phyloP scores from a whole-genome alignment of 805 yeast genomes.

The Ogataea zsoltii region DNA sequence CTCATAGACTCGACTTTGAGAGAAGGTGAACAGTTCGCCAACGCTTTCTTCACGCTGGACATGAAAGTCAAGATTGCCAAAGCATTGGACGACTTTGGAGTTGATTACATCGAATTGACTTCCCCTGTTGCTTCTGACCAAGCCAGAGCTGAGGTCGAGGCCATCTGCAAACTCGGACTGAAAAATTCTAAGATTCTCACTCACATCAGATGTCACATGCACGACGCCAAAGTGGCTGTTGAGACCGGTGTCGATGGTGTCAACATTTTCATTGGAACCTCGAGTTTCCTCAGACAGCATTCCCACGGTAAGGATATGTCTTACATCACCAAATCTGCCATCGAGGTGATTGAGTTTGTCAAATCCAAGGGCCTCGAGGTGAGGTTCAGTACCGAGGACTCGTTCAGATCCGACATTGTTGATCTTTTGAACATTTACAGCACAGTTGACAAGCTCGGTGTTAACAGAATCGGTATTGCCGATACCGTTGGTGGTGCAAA shows the following conservation, averaged over 20 bases:
- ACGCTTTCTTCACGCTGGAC: slow-evolving; percentile 58
- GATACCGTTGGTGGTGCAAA: slow-evolving; percentile 67
- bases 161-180: slow-evolving; percentile 58
- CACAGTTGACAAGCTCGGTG: slow-evolving; percentile 63
- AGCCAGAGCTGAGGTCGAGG: slow-evolving; percentile 56
- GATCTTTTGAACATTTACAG: slow-evolving; percentile 59
- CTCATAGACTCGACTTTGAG: slow-evolving; percentile 58
- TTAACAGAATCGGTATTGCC: slow-evolving; percentile 62
- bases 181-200: slow-evolving; percentile 55
- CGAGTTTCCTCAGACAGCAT: slow-evolving; percentile 55
- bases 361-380: slow-evolving; percentile 61
- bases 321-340: slow-evolving; percentile 55
- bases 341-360: slow-evolving; percentile 60
- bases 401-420: slow-evolving; percentile 60
- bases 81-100: slow-evolving; percentile 62
- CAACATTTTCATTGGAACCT: slow-evolving; percentile 61
- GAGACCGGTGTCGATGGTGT: slow-evolving; percentile 67
- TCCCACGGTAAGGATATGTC: slow-evolving; percentile 64
- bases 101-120: slow-evolving; percentile 59
- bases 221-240: slow-evolving; percentile 59
- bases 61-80: slow-evolving; percentile 59
- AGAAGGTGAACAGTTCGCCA: slow-evolving; percentile 67
- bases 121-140: slow-evolving; percentile 63
- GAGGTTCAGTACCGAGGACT: slow-evolving; percentile 59
- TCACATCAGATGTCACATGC: slow-evolving; percentile 63